Conservation (phyloP, 225 moss, liverwort and hornwort genomes). For the Bryum argenteum region DNA sequence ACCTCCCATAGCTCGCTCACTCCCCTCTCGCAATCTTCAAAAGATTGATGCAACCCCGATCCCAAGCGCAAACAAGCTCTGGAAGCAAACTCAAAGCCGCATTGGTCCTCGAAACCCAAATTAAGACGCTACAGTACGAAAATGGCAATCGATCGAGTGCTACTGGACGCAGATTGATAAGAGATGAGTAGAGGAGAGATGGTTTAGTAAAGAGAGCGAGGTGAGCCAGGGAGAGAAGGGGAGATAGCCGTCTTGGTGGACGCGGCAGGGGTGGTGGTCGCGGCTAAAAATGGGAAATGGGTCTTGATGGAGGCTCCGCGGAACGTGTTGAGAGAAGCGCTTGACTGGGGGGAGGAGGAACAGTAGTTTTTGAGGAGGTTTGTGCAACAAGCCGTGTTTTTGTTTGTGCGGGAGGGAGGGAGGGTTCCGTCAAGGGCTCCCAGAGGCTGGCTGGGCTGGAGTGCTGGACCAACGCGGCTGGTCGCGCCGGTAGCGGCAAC, state of each 20-base stretch:
- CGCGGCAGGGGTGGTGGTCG: background rate
- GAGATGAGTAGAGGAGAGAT: too few species aligned
- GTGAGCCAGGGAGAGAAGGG: background rate
- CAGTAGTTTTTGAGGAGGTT: background rate
- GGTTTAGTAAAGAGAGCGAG: background rate
- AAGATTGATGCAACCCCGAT: background rate
- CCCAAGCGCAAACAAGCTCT: too few species aligned
- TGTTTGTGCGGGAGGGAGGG: too few species aligned
- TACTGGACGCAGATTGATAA: too few species aligned
- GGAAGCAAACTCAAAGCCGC: background rate
- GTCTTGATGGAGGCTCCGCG: slow-evolving; percentile 20
- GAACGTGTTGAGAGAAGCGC: slow-evolving; percentile 15
- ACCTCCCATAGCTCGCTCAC: slow-evolving; percentile 26
- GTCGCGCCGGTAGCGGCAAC: background rate
- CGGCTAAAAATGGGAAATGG: background rate
- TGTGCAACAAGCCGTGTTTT: background rate
- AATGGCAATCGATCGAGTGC: too few species aligned
- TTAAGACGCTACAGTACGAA: too few species aligned
- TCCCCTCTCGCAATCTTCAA: background rate
- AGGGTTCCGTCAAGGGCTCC: too few species aligned
- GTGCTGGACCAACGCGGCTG: too few species aligned
- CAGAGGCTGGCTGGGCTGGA: too few species aligned
- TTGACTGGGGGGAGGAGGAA: background rate
- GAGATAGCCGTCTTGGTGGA: background rate
- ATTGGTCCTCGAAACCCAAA: background rate